Percentiles rank a stretch among this genome's conserved stretches.
phyloP scores from a whole-genome alignment of 2,329 filamentous ascomycete species.

The Bipolaris victoriae region DNA sequence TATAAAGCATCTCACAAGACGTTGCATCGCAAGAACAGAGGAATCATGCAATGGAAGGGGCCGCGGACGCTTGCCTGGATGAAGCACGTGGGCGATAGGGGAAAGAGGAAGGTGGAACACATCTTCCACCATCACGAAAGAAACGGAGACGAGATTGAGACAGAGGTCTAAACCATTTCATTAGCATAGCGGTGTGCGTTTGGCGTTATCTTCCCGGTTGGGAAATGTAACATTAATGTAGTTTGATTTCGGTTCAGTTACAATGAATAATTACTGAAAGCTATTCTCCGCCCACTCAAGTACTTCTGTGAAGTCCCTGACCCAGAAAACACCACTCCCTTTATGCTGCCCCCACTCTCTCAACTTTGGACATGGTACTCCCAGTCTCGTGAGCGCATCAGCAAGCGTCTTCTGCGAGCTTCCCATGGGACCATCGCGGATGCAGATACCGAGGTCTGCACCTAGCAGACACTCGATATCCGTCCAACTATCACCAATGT shows the following conservation, averaged over 20 bases:
- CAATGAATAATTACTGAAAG: not conserved
- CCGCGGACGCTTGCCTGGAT: conserved; percentile 63
- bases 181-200: conserved; percentile 11
- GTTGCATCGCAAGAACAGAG: conserved; percentile 62
- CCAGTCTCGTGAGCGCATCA: conserved; percentile 42
- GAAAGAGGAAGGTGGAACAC: conserved; percentile 53
- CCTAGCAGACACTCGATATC: conserved; percentile 55
- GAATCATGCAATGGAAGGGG: conserved; percentile 75
- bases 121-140: conserved; percentile 65
- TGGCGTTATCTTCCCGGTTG: not conserved
- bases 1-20: conserved; percentile 49
- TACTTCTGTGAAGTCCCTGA: conserved; percentile 21
- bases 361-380: conserved; percentile 33
- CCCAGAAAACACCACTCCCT: conserved; percentile 35
- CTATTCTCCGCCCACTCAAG: conserved; percentile 9
- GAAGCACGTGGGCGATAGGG: conserved; percentile 63
- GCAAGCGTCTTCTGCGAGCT: conserved; percentile 45
- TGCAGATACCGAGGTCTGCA: conserved; percentile 56
- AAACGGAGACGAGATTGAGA: conserved; percentile 65
- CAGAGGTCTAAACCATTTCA: conserved; percentile 62
- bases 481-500: conserved; percentile 57
- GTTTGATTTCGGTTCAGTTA: not conserved
- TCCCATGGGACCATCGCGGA: conserved; percentile 48
- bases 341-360: conserved; percentile 18
- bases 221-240: not conserved